Evolutionary conservation across 331 rosid genomes (phyloP).

Genomic region (Rhamnella rubrinervis): DNA sequence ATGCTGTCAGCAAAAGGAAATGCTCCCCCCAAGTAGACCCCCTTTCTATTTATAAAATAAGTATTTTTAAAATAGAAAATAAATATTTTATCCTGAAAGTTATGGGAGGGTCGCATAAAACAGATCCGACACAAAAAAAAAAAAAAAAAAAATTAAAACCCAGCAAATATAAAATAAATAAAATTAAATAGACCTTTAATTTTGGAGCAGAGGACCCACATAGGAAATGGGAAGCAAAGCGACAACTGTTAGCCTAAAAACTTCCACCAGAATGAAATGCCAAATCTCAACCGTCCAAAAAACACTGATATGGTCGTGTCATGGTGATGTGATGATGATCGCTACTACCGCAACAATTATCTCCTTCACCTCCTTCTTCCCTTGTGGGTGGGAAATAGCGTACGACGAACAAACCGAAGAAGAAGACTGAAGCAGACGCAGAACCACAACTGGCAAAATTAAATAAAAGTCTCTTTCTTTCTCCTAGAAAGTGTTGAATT

Average conservation of each 20-base stretch:
- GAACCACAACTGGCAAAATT: background rate
- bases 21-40: too few relatives aligned
- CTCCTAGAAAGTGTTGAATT: slow-evolving; percentile 5
- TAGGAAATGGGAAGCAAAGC: background rate
- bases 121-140: background rate
- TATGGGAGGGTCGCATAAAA: background rate
- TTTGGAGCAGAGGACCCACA: slow-evolving; percentile 6
- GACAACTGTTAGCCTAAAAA: slow-evolving; percentile 29
- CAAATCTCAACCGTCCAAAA: slow-evolving; percentile 41
- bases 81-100: too few relatives aligned
- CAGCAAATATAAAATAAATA: background rate
- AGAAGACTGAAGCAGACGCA: slow-evolving; percentile 2
- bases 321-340: slow-evolving; percentile 11
- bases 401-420: background rate
- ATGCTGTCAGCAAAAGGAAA: too few relatives aligned
- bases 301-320: slow-evolving; percentile 7
- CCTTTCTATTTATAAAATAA: too few relatives aligned
- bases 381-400: background rate
- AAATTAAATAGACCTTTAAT: background rate
- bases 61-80: too few relatives aligned
- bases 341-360: background rate
- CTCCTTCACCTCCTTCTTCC: slow-evolving; percentile 11
- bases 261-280: slow-evolving; percentile 11
- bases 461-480: slow-evolving; percentile 8
- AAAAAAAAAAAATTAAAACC: background rate